Base-by-base conservation (phyloP, 257 asterid genomes). In the Solanum stenotomum region DNA sequence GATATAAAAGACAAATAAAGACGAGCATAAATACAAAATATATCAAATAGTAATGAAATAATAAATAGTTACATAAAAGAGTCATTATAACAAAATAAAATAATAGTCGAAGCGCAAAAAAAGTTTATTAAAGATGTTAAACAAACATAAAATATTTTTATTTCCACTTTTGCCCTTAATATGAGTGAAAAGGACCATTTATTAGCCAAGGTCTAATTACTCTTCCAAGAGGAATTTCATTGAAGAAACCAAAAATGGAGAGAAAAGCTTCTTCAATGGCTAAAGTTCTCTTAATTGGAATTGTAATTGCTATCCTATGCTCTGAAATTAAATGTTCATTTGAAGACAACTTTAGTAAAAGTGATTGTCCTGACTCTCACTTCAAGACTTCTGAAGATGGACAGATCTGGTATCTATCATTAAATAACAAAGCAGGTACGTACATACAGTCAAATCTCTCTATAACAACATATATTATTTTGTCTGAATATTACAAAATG, bases 351-450 rank as follows among this genome's bases (percentile, higher is more conserved):
- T 97, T 97, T 94, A 92, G 93, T 88, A 97, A 92, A 88, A 91
- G 91, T 35, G 82, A 75, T 87, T 97, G 99, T 85, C 99, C 99
- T 20, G 96, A 88, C 9, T 89, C 91, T 10, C 88, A 97, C 87
- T 97, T 97, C 98, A 93, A 94, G 90, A 92, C 98, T 78, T 96
- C 99, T 38, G 93, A 89, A 75, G 99, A 95, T 89, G 99, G 98
- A 3, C 96, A 94, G 94, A 95, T 91, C 92, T 97, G 99, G 99
- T 78, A 90, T 77, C 97, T 96, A 83, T 94, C 98, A 44, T 89
- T 97, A 61, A 92, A 95, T 87, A 89, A 95, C 86, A 63, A 93
- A 68, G 92, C 98, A 88, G 98, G 99, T 96, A 56, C n/a, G 11
- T 95, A 56, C 11, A 1, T 52, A 85, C 6, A 18, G 0, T 34